These are phyloP conservation scores for Diophrys sp. DNA, from an alignment of 73 alveolate genomes.

Conservation along the genomic window DNA sequence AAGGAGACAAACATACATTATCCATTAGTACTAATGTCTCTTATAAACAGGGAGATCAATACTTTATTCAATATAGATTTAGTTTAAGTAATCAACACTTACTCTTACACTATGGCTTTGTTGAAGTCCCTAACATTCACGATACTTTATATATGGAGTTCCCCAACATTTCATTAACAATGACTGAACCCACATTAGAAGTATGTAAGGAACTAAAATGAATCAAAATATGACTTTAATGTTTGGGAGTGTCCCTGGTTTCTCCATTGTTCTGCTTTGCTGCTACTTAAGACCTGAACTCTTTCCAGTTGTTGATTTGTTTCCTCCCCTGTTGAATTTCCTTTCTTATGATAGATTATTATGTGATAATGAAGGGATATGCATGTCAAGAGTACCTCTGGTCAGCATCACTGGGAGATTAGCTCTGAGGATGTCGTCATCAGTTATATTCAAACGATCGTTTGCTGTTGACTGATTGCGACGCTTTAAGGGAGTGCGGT, in stretches of 20 bases:
- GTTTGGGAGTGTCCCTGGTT: neutral
- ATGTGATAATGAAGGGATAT: neutral
- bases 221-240: neutral
- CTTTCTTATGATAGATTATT: too few relatives aligned
- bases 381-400: neutral
- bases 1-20: too few relatives aligned
- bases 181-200: too few relatives aligned
- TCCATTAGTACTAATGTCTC: too few relatives aligned
- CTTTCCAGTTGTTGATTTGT: neutral
- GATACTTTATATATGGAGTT: too few relatives aligned
- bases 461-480: neutral
- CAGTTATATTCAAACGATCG: neutral
- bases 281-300: neutral
- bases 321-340: neutral
- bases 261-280: neutral
- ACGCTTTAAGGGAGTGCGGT: neutral
- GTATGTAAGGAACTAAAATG: too few relatives aligned
- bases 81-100: too few relatives aligned
- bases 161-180: too few relatives aligned
- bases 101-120: too few relatives aligned
- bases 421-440: neutral
- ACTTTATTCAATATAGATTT: too few relatives aligned
- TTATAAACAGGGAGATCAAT: too few relatives aligned
- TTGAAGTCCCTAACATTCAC: too few relatives aligned
- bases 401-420: neutral